Evolutionary conservation across 345 rosid species (phyloP), one percentile per base, ranked within the genome.

Genomic region (Bruguiera parviflora): DNA sequence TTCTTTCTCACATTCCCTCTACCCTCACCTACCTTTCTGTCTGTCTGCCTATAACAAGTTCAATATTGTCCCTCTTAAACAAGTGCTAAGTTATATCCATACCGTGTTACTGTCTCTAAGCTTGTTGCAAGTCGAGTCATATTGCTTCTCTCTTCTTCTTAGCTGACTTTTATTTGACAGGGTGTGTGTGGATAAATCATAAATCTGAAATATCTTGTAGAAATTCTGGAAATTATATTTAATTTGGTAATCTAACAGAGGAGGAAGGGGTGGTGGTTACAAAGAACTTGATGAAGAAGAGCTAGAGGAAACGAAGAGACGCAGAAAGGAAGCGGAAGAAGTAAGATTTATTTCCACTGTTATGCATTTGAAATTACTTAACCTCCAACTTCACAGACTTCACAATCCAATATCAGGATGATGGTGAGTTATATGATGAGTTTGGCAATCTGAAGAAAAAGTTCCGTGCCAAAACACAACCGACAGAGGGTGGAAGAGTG

Each of bases 281-380:
- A 95, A 95, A 73, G 99, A 95, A 81, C 88, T 92, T 67, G 99
- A 95, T 78, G 98, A 95, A 85, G 97, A 95, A 82, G 99, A 95
- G 73, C 55, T 95, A 66, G 99, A 95, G 80, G 99, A 95, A 88
- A 95, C 98, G 7, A 92, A 76, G 79, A 79, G 99, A 35, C 89
- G 98, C 15, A 83, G 98, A 53, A 88, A 84, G 68, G 99, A 92
- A 77, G 96, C 91, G 32, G 99, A 91, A 77, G 96, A 88, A 68
- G 99, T 95, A 84, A 86, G 71, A 72, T 25, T 27, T 70, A 53
- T 69, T 64, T 65, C 65, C 20, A 19, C 47, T 72, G 11, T 53
- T 57, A 52, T 64, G 20, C 16, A 29, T 37, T 47, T 64, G 61
- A 57, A 62, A 58, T 70, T 62, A 32, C 67, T 52, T 72, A 58